These are phyloP conservation scores for Rhizopogon sp. DNA, from an alignment of 768 basidiomycete species.

Conservation along the genomic window DNA sequence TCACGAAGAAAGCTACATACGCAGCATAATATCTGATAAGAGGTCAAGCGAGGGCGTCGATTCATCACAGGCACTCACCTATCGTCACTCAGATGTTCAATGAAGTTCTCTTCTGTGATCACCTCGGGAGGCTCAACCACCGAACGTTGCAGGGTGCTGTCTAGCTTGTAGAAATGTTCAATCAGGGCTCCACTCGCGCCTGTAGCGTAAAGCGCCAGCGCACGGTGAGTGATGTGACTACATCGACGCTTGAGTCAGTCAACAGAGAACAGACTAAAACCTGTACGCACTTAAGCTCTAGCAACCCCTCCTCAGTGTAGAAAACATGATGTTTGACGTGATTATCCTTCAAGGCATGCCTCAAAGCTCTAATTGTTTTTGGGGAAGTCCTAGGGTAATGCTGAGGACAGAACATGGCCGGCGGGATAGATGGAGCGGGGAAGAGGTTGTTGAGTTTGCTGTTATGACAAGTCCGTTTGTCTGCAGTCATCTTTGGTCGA, in stretches of 20 bases:
- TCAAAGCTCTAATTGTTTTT: slow-evolving; percentile 25
- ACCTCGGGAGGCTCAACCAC: slow-evolving; percentile 17
- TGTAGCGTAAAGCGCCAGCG: slow-evolving; percentile 22
- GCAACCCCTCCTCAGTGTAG: slow-evolving; percentile 36
- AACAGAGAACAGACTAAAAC: not conserved
- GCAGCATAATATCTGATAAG: slow-evolving; percentile 18
- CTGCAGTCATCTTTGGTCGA: not conserved
- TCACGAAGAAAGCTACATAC: slow-evolving; percentile 23
- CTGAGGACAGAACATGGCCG: not conserved
- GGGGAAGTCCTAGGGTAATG: slow-evolving; percentile 7
- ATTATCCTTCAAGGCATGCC: slow-evolving; percentile 39
- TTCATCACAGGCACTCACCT: slow-evolving; percentile 8
- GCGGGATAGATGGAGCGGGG: slow-evolving; percentile 5
- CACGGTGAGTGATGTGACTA: slow-evolving; percentile 26
- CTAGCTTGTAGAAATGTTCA: slow-evolving; percentile 20
- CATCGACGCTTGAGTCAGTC: not conserved
- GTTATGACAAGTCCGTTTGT: not conserved
- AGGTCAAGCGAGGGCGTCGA: not conserved
- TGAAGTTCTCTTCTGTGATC: slow-evolving; percentile 20
- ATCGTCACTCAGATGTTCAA: slow-evolving; percentile 20
- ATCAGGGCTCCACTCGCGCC: slow-evolving; percentile 20
- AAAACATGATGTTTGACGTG: slow-evolving; percentile 45
- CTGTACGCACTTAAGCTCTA: slow-evolving; percentile 41
- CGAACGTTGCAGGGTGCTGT: slow-evolving; percentile 17
- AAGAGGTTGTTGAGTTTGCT: slow-evolving; percentile 3